Evolutionary conservation across 2,329 filamentous ascomycete species (phyloP), one percentile per base, ranked within the genome.

Genomic region (Diaporthe citriasiana): DNA sequence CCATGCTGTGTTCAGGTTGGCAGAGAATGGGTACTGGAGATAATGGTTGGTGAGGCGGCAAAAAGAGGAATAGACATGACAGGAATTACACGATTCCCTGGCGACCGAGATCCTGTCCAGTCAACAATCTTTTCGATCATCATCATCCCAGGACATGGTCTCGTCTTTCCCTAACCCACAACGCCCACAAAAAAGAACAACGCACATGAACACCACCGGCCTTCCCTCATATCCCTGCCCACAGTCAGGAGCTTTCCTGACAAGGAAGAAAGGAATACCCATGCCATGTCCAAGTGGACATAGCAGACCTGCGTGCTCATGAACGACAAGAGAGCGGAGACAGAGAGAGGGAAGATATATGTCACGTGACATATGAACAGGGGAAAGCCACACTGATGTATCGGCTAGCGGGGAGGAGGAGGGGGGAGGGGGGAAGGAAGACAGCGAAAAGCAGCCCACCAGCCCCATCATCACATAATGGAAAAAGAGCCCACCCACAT

Each of bases 331-430:
- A 27, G 27, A 38, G 22, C 15, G 8, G 33, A 56, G 53, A 56
- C 3, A 55, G 17, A 33, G 27, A 53, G 9, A 55, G 25, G 15
- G 17, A 33, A 51, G 50, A 38, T 10, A 66, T 19, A 19, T 63
- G 57, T 75, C 73, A 73, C 73, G 73, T 75, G 73, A 75, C 71
- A 60, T 60, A 33, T 35, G 47, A 40, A 73, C 60, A 47, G 25
- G 73, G 71, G 40, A 40, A 57, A 51, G 35, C 30, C 27, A 40
- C 50, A 63, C 17, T 40, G 8, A 38, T 22, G 42, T 45, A 50
- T 38, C 42, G 42, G 57, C 38, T 25, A 40, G 40, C 22, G 10
- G 17, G 59, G n/a, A 25, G 3, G 59, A 2, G 40, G 40, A 27
- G 9, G 9, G 42, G 15, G 33, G 22, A 33, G 35, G 27, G 42